Evolutionary conservation across 2,329 filamentous ascomycete species (phyloP), one percentile per base, ranked within the genome.

Genomic region (Microdochium paspali): DNA sequence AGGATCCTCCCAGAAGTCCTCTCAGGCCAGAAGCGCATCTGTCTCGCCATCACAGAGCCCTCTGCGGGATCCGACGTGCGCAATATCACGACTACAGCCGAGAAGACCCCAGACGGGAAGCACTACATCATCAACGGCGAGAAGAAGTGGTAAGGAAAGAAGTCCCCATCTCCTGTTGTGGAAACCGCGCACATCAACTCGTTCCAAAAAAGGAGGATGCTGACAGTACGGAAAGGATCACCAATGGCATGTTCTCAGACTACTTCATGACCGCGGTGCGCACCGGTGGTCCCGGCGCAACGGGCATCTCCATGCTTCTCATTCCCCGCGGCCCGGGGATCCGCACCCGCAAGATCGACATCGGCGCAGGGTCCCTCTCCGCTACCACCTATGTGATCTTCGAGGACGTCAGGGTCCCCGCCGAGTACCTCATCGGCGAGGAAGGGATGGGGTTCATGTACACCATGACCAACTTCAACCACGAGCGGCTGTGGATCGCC

Each of bases 361-460:
- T 84, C 54, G 79, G 74, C 20, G 80, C 80, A 4, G 78, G 82
- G 10, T 73, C 77, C 53, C 77, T 76, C 10, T 79, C 79, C 35
- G 77, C 77, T 60, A 68, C 74, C 6, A 75, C 72, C 3, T 79
- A 71, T 47, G 66, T 78, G 46, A 70, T 71, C 25, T 66, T 78
- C 44, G 73, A 77, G 48, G 66, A 77, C 48, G 74, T 78, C 3
- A 54, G 61, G n/a, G 75, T 79, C 1, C 73, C 75, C 0, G 61
- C 66, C 0, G 65, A 67, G 24, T 75, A 78, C 50, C 66, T 78
- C 1, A 52, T 79, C 2, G 73, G 75, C 1, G 60, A 64, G 43
- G 74, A 77, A 50, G 73, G 74, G 45, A 57, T 69, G 35, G 76
- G 76, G 3, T 78, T 79, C 60, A 57, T 51, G 31, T 51, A 53